Percentiles rank a stretch among this genome's conserved stretches.
Conservation (phyloP, 768 basidiomycete species). For the Mrakia frigida region DNA sequence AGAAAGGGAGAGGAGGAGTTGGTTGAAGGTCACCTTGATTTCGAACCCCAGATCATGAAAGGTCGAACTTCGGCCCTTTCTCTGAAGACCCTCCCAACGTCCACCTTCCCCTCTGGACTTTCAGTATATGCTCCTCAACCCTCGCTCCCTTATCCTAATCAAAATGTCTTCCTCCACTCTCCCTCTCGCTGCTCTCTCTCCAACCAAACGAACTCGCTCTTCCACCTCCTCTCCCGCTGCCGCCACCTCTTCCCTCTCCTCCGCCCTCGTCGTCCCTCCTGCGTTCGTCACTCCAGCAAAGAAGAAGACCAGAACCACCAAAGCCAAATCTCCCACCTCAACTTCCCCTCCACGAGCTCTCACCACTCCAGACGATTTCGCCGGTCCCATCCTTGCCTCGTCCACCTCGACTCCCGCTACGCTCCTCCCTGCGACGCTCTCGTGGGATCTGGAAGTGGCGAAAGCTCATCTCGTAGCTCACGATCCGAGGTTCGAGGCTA, state of each 20-base stretch:
- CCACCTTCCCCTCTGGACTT: not conserved
- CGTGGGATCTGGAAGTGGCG: conserved; percentile 72
- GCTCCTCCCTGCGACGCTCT: conserved; percentile 65
- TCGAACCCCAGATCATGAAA: no score
- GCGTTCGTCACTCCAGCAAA: not conserved
- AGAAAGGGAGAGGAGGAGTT: not conserved
- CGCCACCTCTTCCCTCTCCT: not conserved
- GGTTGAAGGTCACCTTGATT: not conserved
- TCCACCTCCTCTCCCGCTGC: not conserved
- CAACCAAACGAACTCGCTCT: not conserved
- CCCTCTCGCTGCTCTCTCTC: not conserved
- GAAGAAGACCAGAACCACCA: not conserved
- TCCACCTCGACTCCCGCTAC: not conserved
- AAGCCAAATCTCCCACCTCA: not conserved
- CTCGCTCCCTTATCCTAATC: not conserved
- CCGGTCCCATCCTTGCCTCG: not conserved
- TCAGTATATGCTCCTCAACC: not conserved
- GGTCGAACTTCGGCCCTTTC: not conserved
- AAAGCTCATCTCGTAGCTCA: conserved; percentile 62
- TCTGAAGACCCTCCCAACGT: not conserved
- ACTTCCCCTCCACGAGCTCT: not conserved
- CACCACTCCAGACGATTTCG: not conserved
- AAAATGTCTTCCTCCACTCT: not conserved
- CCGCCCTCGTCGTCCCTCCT: not conserved
- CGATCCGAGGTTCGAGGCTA: conserved; percentile 64